Base-by-base conservation (phyloP, 805 yeast genomes). In the Candida pseudofarinosa region DNA sequence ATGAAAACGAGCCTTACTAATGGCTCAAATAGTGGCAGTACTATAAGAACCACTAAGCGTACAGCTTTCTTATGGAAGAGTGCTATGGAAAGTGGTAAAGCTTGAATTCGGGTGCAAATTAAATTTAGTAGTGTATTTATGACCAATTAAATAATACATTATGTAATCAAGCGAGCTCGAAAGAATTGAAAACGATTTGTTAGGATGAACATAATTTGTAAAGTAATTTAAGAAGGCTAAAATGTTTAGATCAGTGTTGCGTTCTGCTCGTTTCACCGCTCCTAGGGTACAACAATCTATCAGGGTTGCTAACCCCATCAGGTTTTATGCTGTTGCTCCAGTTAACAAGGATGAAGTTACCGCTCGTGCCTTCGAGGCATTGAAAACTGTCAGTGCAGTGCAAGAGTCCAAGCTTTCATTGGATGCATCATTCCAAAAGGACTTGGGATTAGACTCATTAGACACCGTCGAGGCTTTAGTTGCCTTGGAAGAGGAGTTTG, bases 401-500 rank as follows among this genome's bases (percentile, higher is more conserved):
- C 74, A 70, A 53, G 75, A 70, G 50, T 67, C 74, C 39, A 67
- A 62, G 46, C 59, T 70, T 41, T 43, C 70, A 31, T 62, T 65
- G 53, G 73, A 67, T 23, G 72, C 86, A 7, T 72, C 80, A 39
- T 80, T 83, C 63, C 73, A 76, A 48, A 79, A 76, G 52, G 95
- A 87, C 58, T 77, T 87, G 53, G 91, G 90, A n/a, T 77, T 87
- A 61, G 99, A 91, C 67, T 87, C 96, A 7, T 77, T 91, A 53
- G 99, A 91, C 60, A 85, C 93, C 49, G 96, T 91, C 49, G 99
- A 91, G 73, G 90, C 93, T 43, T 77, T 93, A 56, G 96, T 93
- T 66, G 96, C 96, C 44, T 83, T 91, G 59, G 99, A 91, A 74
- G 97, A 90, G 75, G 76, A 83, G 62, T 81, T 81, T 54, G 88